Conservation (phyloP, 805 yeast genomes). For the Saccharomycopsis schoenii region DNA sequence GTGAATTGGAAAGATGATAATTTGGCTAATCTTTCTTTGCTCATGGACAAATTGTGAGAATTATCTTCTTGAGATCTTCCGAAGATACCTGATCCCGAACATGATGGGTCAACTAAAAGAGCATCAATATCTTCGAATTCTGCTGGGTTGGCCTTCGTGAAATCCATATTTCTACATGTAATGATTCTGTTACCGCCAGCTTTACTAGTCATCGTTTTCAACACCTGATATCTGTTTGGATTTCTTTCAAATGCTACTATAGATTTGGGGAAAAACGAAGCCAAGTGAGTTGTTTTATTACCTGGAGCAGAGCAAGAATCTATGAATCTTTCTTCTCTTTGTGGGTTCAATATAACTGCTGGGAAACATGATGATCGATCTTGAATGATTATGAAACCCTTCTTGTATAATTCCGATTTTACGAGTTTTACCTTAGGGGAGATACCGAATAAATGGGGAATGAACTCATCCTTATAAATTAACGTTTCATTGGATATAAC, state of each 20-base stretch:
- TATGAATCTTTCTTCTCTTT: constrained; percentile 52
- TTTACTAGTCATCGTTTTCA: constrained; percentile 65
- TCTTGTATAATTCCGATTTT: constrained; percentile 53
- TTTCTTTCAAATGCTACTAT: constrained; percentile 88
- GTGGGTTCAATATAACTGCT: constrained; percentile 65
- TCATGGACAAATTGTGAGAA: constrained; percentile 1
- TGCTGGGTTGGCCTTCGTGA: constrained; percentile 47
- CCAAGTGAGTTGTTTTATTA: constrained; percentile 89
- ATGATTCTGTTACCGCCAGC: constrained; percentile 57
- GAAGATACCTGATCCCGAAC: constrained; percentile 96
- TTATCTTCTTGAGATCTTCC: constrained; percentile 64
- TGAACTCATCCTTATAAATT: constrained; percentile 62
- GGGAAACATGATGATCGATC: constrained; percentile 98
- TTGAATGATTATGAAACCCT: constrained; percentile 80
- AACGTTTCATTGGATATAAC: constrained; percentile 32
- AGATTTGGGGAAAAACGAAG: constrained; percentile 42
- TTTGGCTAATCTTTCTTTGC: constrained; percentile 48
- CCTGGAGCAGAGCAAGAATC: constrained; percentile 99
- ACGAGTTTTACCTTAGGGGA: constrained; percentile 68
- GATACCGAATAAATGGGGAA: constrained; percentile 74
- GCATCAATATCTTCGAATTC: constrained; percentile 65
- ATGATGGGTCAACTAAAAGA: constrained; percentile 88
- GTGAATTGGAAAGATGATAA: constrained; percentile 80
- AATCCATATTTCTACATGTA: constrained; percentile 41
- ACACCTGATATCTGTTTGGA: constrained; percentile 52